phyloP scores from a whole-genome alignment of 148 eudicot species.

The Amaranthus palmeri region DNA sequence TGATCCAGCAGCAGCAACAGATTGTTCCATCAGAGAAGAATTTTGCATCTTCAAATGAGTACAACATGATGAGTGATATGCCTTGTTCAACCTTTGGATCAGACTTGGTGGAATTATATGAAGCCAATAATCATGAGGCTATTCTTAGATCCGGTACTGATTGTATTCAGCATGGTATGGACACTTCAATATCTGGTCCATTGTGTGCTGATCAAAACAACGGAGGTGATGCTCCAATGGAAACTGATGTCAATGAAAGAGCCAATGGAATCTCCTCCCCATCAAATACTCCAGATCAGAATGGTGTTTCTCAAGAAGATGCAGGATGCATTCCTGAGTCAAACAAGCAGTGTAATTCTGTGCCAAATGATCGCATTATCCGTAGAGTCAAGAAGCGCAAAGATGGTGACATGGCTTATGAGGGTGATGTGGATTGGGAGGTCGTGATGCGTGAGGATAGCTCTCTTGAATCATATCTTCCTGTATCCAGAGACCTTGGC shows the following conservation, averaged over 20 bases:
- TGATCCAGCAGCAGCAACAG: conserved; percentile 18
- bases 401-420: conserved; percentile 95
- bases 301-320: conserved; percentile 38
- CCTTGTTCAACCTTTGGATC: conserved; percentile 16
- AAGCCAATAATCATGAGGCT: conserved; percentile 20
- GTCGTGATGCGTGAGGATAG: conserved; percentile 46
- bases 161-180: conserved; percentile 18
- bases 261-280: conserved; percentile 39
- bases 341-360: conserved; percentile 33
- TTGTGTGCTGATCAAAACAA: conserved; percentile 18
- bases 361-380: conserved; percentile 44
- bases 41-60: conserved; percentile 18
- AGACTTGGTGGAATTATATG: conserved; percentile 12
- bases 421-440: conserved; percentile 90
- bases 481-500: conserved; percentile 37
- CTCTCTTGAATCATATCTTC: conserved; percentile 33
- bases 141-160: conserved; percentile 13
- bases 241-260: conserved; percentile 31
- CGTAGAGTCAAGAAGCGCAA: conserved; percentile 71
- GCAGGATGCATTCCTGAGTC: conserved; percentile 23
- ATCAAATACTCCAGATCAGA: conserved; percentile 32
- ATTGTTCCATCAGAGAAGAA: conserved; percentile 12
- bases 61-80: conserved; percentile 10
- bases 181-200: conserved; percentile 14
- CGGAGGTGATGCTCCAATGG: conserved; percentile 28